Evolutionary conservation across 2,329 filamentous ascomycete genomes (phyloP).

Genomic region (Colletotrichum plurivorum): DNA sequence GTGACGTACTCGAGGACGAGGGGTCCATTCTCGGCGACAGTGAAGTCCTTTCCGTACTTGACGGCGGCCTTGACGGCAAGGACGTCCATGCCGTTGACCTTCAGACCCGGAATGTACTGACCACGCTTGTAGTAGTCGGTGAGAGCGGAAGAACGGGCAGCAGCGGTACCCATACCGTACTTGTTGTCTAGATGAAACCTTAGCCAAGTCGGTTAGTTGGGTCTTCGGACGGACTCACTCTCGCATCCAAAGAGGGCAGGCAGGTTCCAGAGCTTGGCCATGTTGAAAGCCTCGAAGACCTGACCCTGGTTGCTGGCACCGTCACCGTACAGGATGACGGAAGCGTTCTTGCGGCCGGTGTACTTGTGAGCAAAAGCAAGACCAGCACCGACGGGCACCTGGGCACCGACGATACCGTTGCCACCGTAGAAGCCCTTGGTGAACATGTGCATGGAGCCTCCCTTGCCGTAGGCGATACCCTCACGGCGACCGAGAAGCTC

Average conservation of each 20-base stretch:
- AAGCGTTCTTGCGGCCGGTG: constrained; percentile 86
- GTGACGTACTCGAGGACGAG: constrained; percentile 99
- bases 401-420: constrained; percentile 98
- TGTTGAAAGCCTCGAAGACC: constrained; percentile 99
- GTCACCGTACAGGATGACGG: constrained; percentile 94
- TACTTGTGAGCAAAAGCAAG: constrained; percentile 98
- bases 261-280: constrained; percentile 99
- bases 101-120: constrained; percentile 98
- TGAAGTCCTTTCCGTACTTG: constrained; percentile 92
- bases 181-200: constrained; percentile 85
- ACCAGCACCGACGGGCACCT: constrained; percentile 97
- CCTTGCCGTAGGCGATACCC: constrained; percentile 98
- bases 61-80: constrained; percentile 97
- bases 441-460: constrained; percentile 99
- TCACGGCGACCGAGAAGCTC: constrained; percentile 95
- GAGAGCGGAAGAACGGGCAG: constrained; percentile 91
- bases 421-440: constrained; percentile 97
- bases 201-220: constrained; percentile 41
- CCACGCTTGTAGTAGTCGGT: constrained; percentile 99
- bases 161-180: constrained; percentile 99
- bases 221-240: constrained; percentile 73
- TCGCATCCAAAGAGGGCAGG: constrained; percentile 97
- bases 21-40: constrained; percentile 86
- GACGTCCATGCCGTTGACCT: constrained; percentile 99
- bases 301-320: constrained; percentile 99